phyloP scores from a whole-genome alignment of 2,329 filamentous ascomycete genomes.

The Stachybotrys echinatus region DNA sequence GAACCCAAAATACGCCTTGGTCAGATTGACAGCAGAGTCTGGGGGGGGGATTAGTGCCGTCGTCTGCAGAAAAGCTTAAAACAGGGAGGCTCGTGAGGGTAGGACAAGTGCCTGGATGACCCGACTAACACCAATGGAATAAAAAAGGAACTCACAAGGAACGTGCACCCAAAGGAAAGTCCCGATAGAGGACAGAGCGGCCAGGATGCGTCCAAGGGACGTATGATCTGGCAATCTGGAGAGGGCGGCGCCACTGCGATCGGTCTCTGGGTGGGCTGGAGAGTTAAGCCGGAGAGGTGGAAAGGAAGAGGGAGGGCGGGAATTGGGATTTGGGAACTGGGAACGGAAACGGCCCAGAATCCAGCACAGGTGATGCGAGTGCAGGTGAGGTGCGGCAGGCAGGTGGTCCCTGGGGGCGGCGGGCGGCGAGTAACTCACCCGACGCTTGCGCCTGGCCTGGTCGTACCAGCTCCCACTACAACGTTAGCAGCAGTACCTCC shows the following conservation, averaged over 20 bases:
- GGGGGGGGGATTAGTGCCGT: background rate
- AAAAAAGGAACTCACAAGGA: background rate
- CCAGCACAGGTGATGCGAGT: background rate
- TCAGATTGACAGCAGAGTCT: background rate
- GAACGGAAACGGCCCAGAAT: background rate
- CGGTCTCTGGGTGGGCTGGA: background rate
- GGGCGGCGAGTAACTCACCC: background rate
- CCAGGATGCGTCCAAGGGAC: background rate
- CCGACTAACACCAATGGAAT: slow-evolving; percentile 1
- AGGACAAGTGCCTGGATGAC: background rate
- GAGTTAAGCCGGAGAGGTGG: background rate
- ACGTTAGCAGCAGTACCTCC: no score
- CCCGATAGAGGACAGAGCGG: background rate
- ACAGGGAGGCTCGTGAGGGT: background rate
- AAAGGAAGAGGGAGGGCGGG: slow-evolving; percentile 1
- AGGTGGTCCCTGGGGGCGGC: background rate
- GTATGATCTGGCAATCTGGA: background rate
- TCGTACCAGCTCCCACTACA: no score
- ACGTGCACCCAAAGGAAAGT: background rate
- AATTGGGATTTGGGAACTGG: background rate
- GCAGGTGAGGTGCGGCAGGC: slow-evolving; percentile 1
- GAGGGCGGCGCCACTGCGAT: background rate
- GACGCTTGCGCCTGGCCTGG: background rate
- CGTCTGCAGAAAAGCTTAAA: slow-evolving; percentile 1
- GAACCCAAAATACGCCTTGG: background rate